Base-by-base conservation (phyloP, 2,329 filamentous ascomycete species). In the Beauveria scarabaeidicola region DNA sequence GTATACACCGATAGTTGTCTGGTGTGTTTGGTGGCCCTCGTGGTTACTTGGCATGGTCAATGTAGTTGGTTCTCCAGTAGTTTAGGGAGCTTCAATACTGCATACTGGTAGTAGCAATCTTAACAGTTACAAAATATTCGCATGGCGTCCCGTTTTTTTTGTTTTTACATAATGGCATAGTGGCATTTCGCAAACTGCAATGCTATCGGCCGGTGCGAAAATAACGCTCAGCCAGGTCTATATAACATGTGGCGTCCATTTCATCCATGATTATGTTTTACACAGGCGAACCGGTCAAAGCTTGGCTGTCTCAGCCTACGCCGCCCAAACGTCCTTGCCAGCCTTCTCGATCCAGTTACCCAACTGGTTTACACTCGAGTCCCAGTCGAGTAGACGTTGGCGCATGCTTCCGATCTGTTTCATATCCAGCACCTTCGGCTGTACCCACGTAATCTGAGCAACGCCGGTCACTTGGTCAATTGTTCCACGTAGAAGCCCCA, bases 381-480 rank as follows among this genome's bases (percentile, higher is more conserved):
- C 92, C 94, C 94, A 99, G 69, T 99, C 93, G 71, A 88, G 87
- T 70, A 99, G 76, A 67, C 94, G 81, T 70, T 85, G 81, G 68
- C 90, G 85, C 93, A 99, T 97, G 69, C 87, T 90, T 69, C 89
- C 90, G 67, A 99, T 96, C 79, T 97, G 94, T 74, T 85, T 86
- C 85, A 92, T 91, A 73, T 97, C 94, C 66, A 99, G 77, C 36
- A 99, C 92, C 82, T 97, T 97, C 23, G 94, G 94, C 78, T 99
- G 94, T 61, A 99, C 94, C 94, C 94, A 99, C 69, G 93, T 93
- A 75, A 99, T 97, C 71, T 92, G 86, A 47, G 94, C 94, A 66
- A 97, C 86, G 74, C 92, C 88, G 52, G 91, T 91, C 36, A 99
- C 94, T 77, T 99, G 93, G 73, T 99, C 94, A 68, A 99, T 97